Evolutionary conservation across 805 yeast genomes (phyloP).

Genomic region (Hanseniaspora nectarophila): DNA sequence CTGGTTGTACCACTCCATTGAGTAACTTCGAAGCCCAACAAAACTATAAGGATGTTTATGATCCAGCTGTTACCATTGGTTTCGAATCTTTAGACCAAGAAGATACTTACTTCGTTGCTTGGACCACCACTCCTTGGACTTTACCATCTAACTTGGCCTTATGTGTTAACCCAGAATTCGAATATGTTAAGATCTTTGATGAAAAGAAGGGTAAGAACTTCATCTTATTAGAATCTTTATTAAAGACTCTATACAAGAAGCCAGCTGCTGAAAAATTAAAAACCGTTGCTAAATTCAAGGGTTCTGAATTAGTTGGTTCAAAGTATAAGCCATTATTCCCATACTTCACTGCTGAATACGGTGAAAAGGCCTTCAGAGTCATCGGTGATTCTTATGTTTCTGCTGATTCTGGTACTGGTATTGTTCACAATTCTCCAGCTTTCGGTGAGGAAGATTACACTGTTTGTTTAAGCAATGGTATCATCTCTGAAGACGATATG

Average conservation of each 20-base stretch:
- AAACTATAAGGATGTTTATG: slow-evolving; percentile 92
- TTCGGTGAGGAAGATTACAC: slow-evolving; percentile 97
- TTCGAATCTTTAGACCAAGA: slow-evolving; percentile 74
- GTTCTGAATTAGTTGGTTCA: slow-evolving; percentile 66
- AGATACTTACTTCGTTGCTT: slow-evolving; percentile 75
- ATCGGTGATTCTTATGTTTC: slow-evolving; percentile 76
- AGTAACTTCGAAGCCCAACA: slow-evolving; percentile 98
- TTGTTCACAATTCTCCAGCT: slow-evolving; percentile 96
- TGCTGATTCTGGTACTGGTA: slow-evolving; percentile 95
- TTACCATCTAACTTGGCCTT: slow-evolving; percentile 86
- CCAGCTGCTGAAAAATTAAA: slow-evolving; percentile 82
- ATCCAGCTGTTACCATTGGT: slow-evolving; percentile 90
- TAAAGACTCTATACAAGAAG: slow-evolving; percentile 81
- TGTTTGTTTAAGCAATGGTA: slow-evolving; percentile 63
- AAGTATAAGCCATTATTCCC: slow-evolving; percentile 75
- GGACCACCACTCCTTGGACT: slow-evolving; percentile 99
- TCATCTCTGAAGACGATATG: slow-evolving; percentile 51
- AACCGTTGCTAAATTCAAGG: slow-evolving; percentile 67
- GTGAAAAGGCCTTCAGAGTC: slow-evolving; percentile 71
- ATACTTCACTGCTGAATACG: slow-evolving; percentile 64
- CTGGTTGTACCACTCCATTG: slow-evolving; percentile 91
- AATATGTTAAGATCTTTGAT: slow-evolving; percentile 83
- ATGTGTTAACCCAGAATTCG: slow-evolving; percentile 82
- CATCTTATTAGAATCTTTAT: slow-evolving; percentile 71
- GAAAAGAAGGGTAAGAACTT: slow-evolving; percentile 72